These are phyloP conservation scores for Acrocalymma vagum DNA, from an alignment of 2,329 filamentous ascomycete species.

Conservation along the genomic window DNA sequence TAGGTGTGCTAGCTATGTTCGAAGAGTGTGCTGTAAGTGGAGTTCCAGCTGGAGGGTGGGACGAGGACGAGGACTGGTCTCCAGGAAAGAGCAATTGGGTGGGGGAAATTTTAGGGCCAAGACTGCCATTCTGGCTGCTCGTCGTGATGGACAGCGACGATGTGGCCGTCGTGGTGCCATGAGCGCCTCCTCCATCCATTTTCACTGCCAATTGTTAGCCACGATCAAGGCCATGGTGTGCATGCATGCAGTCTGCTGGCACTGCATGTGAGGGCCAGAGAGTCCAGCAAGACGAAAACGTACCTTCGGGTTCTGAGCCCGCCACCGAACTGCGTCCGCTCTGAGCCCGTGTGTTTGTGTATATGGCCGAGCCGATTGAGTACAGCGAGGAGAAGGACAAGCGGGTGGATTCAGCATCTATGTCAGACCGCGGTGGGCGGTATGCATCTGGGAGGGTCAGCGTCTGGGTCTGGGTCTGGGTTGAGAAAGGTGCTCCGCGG, in stretches of 20 bases:
- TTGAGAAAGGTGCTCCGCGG: too few relatives aligned
- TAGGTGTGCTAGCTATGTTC: conserved; percentile 13
- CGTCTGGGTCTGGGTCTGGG: conserved; percentile 25
- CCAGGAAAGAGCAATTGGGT: conserved; percentile 43
- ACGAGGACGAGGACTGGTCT: conserved; percentile 27
- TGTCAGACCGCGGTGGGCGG: conserved; percentile 55
- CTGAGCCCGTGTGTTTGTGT: conserved; percentile 60
- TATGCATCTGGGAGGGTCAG: conserved; percentile 59
- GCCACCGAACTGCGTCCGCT: conserved; percentile 56
- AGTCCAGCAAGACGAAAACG: conserved; percentile 14
- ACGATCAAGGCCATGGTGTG: too few relatives aligned
- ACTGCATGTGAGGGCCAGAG: conserved; percentile 5
- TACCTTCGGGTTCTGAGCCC: conserved; percentile 56
- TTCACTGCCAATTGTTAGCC: conserved; percentile 27
- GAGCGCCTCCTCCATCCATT: conserved; percentile 34
- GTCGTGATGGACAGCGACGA: conserved; percentile 55
- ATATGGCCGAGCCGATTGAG: conserved; percentile 69
- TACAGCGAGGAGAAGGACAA: conserved; percentile 78
- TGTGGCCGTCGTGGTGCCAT: conserved; percentile 52
- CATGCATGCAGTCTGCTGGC: not conserved
- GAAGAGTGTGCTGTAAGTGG: conserved; percentile 4
- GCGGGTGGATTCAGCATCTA: conserved; percentile 64
- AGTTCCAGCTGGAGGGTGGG: conserved; percentile 3
- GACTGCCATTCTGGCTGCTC: conserved; percentile 52
- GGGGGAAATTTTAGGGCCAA: conserved; percentile 49